Evolutionary conservation across 1,284 basidiomycete genomes (phyloP), one percentile per base, ranked within the genome.

Genomic region (Cutaneotrichosporon sp.): DNA sequence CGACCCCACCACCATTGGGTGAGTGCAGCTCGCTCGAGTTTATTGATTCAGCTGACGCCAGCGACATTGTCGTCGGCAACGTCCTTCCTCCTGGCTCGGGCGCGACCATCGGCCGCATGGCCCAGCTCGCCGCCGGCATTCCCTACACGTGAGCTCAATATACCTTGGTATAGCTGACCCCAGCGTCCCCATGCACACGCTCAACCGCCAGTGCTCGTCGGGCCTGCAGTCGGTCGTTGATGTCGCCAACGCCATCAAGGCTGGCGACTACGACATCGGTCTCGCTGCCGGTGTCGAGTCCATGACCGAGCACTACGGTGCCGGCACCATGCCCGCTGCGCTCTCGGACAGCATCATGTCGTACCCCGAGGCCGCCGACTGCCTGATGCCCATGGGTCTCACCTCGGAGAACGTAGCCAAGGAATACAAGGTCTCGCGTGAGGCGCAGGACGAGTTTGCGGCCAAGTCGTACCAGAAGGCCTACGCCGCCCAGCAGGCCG

Each of bases 201-300:
- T 97, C 69, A 98, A 99, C 84, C 85, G 96, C 62, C 93, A 96
- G 79, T 99, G 96, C 82, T 96, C 93, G 1, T 93, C 90, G 36
- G 94, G 95, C 68, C 85, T 99, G 58, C 88, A 90, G 40, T 89
- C 93, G 36, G 87, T 97, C 68, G 90, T 89, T 80, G 75, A 92
- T 81, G 93, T 98, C 71, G 94, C 96, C 60, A 92, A 92, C 78
- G 85, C 91, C 80, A 98, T 99, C 77, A 81, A 82, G 58, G 79
- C 85, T 5, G 91, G 92, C 1, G 88, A 92, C 81, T 94, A 95
- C 71, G 90, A 95, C 78, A 89, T 97, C 75, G 95, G 96, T 70
- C 93, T 98, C 67, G 91, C 90, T 75, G 92, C 93, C 56, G 96
- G 96, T 76, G 93, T 96, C 47, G 96, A 99, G 83, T 91, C 89